These are phyloP conservation scores for Arachis monticola DNA, from an alignment of 331 rosid genomes.

Conservation along the genomic window DNA sequence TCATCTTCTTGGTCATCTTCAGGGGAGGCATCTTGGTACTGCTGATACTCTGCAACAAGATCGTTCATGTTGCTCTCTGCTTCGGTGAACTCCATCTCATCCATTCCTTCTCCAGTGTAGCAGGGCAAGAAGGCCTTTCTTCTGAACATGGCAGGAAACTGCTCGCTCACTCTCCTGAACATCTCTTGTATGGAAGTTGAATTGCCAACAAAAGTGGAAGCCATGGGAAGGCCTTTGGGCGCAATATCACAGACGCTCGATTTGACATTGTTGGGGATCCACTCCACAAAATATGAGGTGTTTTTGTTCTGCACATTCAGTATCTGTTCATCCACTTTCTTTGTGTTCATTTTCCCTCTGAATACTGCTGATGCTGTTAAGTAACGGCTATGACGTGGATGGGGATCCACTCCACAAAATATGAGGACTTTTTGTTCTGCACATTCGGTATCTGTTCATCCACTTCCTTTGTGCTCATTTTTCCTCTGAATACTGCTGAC, in stretches of 20 bases:
- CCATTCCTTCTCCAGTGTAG: conserved; percentile 89
- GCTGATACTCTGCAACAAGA: conserved; percentile 82
- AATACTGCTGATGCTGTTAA: conserved; percentile 79
- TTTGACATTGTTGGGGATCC: conserved; percentile 84
- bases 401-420: too few species aligned
- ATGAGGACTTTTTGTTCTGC: too few species aligned
- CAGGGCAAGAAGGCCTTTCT: conserved; percentile 80
- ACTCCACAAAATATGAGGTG: conserved; percentile 71
- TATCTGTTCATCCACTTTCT: conserved; percentile 64
- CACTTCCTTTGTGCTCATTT: too few species aligned
- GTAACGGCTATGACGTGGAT: conserved; percentile 57
- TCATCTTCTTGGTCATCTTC: conserved; percentile 51
- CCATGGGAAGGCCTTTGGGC: conserved; percentile 63
- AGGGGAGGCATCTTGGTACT: conserved; percentile 67
- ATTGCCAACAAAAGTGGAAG: conserved; percentile 77
- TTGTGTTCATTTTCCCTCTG: conserved; percentile 66
- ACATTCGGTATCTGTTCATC: too few species aligned
- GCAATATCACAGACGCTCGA: conserved; percentile 80
- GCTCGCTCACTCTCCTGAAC: conserved; percentile 80
- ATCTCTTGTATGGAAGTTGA: conserved; percentile 79
- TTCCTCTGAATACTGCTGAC: too few species aligned
- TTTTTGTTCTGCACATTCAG: conserved; percentile 75
- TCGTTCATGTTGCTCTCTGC: conserved; percentile 85
- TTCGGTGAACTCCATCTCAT: conserved; percentile 75
- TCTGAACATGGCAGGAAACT: conserved; percentile 73